Percentiles rank a stretch among this genome's conserved stretches.
These are phyloP conservation scores for Gossypium sturtianum DNA, from an alignment of 345 rosid species.

Conservation along the genomic window DNA sequence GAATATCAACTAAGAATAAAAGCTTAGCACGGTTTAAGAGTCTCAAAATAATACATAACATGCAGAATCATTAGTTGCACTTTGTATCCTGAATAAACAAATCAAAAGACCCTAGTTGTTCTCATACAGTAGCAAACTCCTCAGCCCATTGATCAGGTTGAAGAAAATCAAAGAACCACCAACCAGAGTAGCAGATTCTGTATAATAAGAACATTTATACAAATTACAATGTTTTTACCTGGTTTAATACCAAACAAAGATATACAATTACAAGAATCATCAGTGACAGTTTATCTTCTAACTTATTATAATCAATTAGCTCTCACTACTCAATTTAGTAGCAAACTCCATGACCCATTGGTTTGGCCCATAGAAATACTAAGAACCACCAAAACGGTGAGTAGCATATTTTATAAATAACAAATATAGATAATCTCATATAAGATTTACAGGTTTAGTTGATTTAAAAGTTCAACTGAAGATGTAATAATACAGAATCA, in stretches of 20 bases:
- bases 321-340: no score
- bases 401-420: no score
- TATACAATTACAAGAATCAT: no score
- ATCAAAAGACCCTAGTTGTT: not conserved
- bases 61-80: not conserved
- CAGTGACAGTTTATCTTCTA: no score
- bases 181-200: not conserved
- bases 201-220: not conserved
- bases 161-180: not conserved
- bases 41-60: not conserved
- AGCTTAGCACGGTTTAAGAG: not conserved
- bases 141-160: not conserved
- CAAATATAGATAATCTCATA: no score
- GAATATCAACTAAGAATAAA: slow-evolving; percentile 1
- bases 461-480: not conserved
- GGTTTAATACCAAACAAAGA: not conserved
- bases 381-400: no score
- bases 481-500: not conserved
- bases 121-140: not conserved
- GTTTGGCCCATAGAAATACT: no score
- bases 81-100: not conserved
- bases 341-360: no score
- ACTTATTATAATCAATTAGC: no score
- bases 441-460: not conserved
- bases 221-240: not conserved